A percentile compares a stretch with the other conserved stretches of the same genome.
phyloP scores from a whole-genome alignment of 192 early-diverging fungal genomes.

The Backusella sp. region DNA sequence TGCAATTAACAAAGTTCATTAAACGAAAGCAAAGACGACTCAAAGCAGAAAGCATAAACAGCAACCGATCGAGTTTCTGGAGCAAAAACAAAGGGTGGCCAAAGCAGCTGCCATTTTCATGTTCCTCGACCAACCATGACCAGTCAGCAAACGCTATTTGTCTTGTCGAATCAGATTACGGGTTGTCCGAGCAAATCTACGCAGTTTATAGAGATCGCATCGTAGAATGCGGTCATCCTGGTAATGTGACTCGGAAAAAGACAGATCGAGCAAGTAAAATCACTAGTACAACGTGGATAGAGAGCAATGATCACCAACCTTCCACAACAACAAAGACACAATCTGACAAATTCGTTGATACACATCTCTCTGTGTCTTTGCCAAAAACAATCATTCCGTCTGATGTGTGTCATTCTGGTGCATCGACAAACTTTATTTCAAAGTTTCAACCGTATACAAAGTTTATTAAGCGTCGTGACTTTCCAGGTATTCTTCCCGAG shows the following conservation, averaged over 20 bases:
- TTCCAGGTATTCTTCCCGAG: conserved; percentile 1
- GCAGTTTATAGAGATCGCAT: conserved; percentile 30
- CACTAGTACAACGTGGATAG: conserved; percentile 14
- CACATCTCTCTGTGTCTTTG: conserved; percentile 15
- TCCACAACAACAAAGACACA: background rate
- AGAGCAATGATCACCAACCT: background rate
- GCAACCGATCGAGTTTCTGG: conserved; percentile 25
- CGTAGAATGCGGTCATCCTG: conserved; percentile 21
- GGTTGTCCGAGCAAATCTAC: conserved; percentile 13
- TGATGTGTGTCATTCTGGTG: background rate
- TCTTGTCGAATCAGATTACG: conserved; percentile 16
- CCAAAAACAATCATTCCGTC: background rate
- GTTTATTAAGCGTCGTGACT: conserved; percentile 16
- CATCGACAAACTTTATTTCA: conserved; percentile 11
- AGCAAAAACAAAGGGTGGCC: conserved; percentile 24
- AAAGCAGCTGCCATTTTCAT: conserved; percentile 19
- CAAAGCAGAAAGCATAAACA: background rate
- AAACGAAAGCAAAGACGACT: conserved; percentile 5
- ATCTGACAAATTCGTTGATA: conserved; percentile 14
- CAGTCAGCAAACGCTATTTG: conserved; percentile 24
- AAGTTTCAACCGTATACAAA: conserved; percentile 25
- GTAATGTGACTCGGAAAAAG: background rate
- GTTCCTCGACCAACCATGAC: conserved; percentile 29
- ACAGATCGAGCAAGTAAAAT: conserved; percentile 1
- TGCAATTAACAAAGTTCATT: conserved; percentile 31